Evolutionary conservation across 768 basidiomycete genomes (phyloP).

Genomic region (Trichaptum fuscoviolaceum): DNA sequence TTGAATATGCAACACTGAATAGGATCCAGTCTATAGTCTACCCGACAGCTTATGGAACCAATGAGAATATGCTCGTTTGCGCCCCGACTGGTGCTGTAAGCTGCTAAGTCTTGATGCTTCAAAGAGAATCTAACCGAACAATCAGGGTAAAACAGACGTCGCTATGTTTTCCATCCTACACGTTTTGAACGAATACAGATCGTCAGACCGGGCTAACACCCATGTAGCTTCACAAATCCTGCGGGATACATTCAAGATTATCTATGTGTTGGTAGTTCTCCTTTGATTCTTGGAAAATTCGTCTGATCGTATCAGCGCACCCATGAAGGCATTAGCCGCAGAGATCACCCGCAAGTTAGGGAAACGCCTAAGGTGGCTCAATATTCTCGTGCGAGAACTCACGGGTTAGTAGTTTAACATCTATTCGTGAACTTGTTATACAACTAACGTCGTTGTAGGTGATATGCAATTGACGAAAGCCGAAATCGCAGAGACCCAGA

Average conservation of each 20-base stretch:
- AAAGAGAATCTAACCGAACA: constrained; percentile 4
- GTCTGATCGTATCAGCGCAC: constrained; percentile 51
- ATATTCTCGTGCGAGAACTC: constrained; percentile 81
- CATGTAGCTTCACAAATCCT: constrained; percentile 49
- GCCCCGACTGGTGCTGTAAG: constrained; percentile 97
- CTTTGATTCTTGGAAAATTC: not conserved
- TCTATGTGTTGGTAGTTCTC: constrained; percentile 72
- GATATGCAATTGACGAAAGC: constrained; percentile 96
- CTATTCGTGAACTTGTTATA: not conserved
- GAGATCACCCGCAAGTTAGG: constrained; percentile 92
- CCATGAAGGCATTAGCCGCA: constrained; percentile 96
- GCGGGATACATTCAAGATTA: constrained; percentile 83
- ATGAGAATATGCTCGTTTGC: constrained; percentile 94
- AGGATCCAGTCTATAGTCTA: constrained; percentile 95
- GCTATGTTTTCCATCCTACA: constrained; percentile 92
- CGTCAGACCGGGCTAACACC: constrained; percentile 21
- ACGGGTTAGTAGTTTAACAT: constrained; percentile 51
- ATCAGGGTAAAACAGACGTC: constrained; percentile 97
- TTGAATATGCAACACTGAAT: constrained; percentile 85
- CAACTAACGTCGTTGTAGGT: constrained; percentile 30
- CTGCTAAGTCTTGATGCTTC: constrained; percentile 7
- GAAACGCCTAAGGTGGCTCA: constrained; percentile 87
- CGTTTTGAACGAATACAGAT: constrained; percentile 69
- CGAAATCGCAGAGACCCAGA: constrained; percentile 92
- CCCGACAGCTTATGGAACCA: constrained; percentile 88